These are phyloP conservation scores for Pochonia chlamydosporia DNA, from an alignment of 2,329 filamentous ascomycete species.

Conservation along the genomic window DNA sequence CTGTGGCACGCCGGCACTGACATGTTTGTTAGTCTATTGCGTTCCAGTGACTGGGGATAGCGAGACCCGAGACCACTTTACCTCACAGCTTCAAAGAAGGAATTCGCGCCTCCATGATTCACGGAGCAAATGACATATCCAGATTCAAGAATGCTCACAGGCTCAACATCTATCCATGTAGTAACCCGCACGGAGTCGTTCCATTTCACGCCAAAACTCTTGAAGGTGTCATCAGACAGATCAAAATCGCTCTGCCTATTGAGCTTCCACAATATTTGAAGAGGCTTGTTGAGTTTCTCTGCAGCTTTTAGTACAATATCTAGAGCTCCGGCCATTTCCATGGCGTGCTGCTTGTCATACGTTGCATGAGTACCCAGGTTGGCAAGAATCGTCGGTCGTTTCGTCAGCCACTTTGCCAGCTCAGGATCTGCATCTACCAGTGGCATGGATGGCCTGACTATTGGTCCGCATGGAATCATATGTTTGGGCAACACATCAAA, in stretches of 20 bases:
- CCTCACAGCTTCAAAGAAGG: constrained; percentile 31
- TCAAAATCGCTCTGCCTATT: constrained; percentile 15
- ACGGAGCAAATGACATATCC: constrained; percentile 33
- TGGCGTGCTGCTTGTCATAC: constrained; percentile 24
- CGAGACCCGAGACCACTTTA: constrained; percentile 9
- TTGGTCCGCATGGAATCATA: constrained; percentile 40
- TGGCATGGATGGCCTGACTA: constrained; percentile 27
- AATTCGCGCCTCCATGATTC: constrained; percentile 42
- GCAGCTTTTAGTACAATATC: constrained; percentile 25
- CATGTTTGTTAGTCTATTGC: no score
- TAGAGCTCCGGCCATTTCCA: constrained; percentile 32
- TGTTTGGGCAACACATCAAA: constrained; percentile 28
- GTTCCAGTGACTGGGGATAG: no score
- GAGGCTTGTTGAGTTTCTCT: neutral
- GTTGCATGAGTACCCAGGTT: constrained; percentile 38
- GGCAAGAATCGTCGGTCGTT: constrained; percentile 37
- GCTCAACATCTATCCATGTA: constrained; percentile 34
- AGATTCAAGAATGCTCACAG: constrained; percentile 27
- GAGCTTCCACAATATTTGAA: constrained; percentile 31
- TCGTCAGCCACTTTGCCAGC: constrained; percentile 35
- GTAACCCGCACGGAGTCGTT: constrained; percentile 27
- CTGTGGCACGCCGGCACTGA: neutral
- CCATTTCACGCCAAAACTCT: constrained; percentile 20
- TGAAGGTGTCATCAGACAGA: no score
- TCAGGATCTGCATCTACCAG: constrained; percentile 31